Conservation (phyloP, 768 basidiomycete species). For the Crucibulum laeve region DNA sequence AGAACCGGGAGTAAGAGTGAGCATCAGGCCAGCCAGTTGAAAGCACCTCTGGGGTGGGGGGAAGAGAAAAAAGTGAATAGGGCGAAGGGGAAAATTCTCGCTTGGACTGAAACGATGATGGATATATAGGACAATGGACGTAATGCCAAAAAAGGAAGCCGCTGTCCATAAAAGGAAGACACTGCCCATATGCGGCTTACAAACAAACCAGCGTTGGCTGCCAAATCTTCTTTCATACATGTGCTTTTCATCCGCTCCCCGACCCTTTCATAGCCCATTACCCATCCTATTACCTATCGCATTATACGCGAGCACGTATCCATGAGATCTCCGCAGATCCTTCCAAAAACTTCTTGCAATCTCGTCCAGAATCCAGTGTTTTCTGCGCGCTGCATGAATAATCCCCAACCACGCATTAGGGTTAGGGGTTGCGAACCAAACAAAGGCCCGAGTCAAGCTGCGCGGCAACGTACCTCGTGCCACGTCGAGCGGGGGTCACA, state of each 20-base stretch:
- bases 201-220: conserved; percentile 15
- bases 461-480: conserved; percentile 19
- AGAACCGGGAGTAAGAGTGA: conserved; percentile 78
- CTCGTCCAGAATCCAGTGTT: too few species aligned
- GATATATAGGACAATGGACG: conserved; percentile 42
- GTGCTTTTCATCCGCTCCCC: conserved; percentile 13
- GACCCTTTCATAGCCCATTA: conserved; percentile 8
- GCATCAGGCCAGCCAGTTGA: conserved; percentile 55
- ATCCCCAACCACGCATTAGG: conserved; percentile 11
- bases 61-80: conserved; percentile 33
- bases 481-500: conserved; percentile 16
- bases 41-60: conserved; percentile 36
- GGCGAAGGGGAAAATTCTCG: conserved; percentile 44
- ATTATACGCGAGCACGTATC: neutral
- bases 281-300: conserved; percentile 11
- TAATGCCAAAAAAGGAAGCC: conserved; percentile 26
- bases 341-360: conserved; percentile 7
- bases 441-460: conserved; percentile 9
- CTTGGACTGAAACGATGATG: conserved; percentile 30
- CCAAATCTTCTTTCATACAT: conserved; percentile 10
- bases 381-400: too few species aligned
- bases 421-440: conserved; percentile 18
- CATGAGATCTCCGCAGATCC: conserved; percentile 4
- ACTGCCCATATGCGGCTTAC: too few species aligned
- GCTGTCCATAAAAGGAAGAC: conserved; percentile 12